Base-by-base conservation (phyloP, 1,139 yeast genomes). In the Scheffersomyces lignicola region DNA sequence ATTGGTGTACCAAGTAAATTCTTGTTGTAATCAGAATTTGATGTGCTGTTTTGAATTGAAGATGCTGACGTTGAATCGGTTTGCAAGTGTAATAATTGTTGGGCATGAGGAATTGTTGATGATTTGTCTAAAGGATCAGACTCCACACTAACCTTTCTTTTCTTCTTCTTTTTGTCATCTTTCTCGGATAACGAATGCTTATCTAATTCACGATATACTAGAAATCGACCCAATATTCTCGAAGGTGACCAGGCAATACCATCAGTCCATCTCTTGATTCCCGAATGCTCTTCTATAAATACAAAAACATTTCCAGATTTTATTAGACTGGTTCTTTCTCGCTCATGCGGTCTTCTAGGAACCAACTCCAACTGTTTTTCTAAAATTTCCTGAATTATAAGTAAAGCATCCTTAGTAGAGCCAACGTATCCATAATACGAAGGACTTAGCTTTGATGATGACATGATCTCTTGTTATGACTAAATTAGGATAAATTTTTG, bases 201-300 rank as follows among this genome's bases (percentile, higher is more conserved):
- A 49, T 85, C 89, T 35, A 86, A 62, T 56, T 86, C 94, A 28
- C 95, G 73, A 57, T 89, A 89, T 7, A 89, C 83, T 27, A 89
- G 65, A 48, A 89, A 89, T 39, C 94, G 69, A 3, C 95, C 95
- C 28, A 87, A 68, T 20, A 89, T 87, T 34, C 97, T 66, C 2
- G 94, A 83, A 0, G 97, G 96, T 1, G 90, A 80, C 97, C 97
- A 89, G 9, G 90, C 73, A 14, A 86, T 78, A 11, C 97, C 96
- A 54, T 89, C 97, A 1, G 97, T 89, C 97, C 97, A 89, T 37
- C 97, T 68, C 56, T 85, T 85, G 42, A 89, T 88, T 1, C 94
- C 92, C 0, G 92, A 80, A 14, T 75, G 70, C 45, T 84, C 88
- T 56, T 89, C 96, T 34, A 85, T 77, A 52, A 88, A 89, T 3